These are phyloP conservation scores for Kwoniella sp. DNA, from an alignment of 768 basidiomycete species.

Conservation along the genomic window DNA sequence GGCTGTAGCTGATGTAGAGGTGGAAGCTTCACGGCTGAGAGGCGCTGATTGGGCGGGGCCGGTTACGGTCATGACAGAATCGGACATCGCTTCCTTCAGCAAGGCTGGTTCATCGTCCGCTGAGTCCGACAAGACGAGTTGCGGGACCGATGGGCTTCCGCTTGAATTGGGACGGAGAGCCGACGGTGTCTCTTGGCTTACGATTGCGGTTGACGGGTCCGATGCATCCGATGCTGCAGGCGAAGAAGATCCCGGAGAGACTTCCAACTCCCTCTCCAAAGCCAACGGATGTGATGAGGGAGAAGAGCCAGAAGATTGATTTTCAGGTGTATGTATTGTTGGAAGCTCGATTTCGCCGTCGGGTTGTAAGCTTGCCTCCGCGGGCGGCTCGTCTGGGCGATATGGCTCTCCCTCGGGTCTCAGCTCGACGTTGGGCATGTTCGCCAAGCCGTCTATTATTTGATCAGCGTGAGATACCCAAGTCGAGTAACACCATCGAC, in stretches of 20 bases:
- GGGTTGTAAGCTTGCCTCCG: background rate
- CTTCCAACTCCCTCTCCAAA: background rate
- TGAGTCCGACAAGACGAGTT: conserved; percentile 29
- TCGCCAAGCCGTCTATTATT: conserved; percentile 42
- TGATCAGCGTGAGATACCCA: conserved; percentile 15
- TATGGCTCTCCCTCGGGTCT: conserved; percentile 64
- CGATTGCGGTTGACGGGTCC: conserved; percentile 25
- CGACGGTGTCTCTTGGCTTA: conserved; percentile 19
- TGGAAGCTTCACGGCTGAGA: conserved; percentile 8
- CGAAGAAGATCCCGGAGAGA: background rate
- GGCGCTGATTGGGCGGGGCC: background rate
- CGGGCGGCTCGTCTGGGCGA: conserved; percentile 1
- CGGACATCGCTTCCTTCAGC: conserved; percentile 52
- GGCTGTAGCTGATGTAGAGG: conserved; percentile 1
- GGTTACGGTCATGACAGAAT: conserved; percentile 43
- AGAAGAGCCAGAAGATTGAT: background rate
- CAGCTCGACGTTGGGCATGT: conserved; percentile 71
- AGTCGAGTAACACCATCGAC: conserved; percentile 33
- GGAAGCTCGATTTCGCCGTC: background rate
- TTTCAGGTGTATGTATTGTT: conserved; percentile 11
- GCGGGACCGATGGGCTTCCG: conserved; percentile 24
- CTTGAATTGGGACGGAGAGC: background rate
- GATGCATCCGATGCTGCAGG: conserved; percentile 9
- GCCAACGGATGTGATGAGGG: background rate
- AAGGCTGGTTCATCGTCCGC: conserved; percentile 22